These are phyloP conservation scores for Geosmithia morbida DNA, from an alignment of 2,329 filamentous ascomycete species.

Conservation along the genomic window DNA sequence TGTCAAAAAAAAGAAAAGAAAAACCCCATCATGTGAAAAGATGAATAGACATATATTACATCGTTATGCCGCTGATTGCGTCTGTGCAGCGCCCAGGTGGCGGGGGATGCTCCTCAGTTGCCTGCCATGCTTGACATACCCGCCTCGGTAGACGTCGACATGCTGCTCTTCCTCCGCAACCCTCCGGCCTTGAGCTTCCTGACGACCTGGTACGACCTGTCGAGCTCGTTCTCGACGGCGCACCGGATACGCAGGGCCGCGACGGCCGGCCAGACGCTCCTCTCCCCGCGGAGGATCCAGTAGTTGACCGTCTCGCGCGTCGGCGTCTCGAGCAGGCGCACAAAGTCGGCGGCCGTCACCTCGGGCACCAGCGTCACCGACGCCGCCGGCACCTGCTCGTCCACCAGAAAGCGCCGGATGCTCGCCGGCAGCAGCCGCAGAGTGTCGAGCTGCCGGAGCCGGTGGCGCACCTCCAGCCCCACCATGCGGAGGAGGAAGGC, in stretches of 20 bases:
- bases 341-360: conserved; percentile 57
- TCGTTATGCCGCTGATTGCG: too few relatives aligned
- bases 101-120: too few relatives aligned
- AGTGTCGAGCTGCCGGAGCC: conserved; percentile 67
- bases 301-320: conserved; percentile 62
- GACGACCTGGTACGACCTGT: conserved; percentile 70
- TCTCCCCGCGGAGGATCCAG: conserved; percentile 75
- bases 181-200: conserved; percentile 44
- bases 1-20: too few relatives aligned
- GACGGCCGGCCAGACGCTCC: conserved; percentile 82
- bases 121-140: not conserved
- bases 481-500: conserved; percentile 52
- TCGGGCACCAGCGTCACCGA: conserved; percentile 74
- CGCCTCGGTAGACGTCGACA: conserved; percentile 8
- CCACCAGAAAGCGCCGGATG: conserved; percentile 64
- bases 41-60: too few relatives aligned
- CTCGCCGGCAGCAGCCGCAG: conserved; percentile 56
- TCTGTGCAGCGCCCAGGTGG: too few relatives aligned
- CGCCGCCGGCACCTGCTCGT: conserved; percentile 67
- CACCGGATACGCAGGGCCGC: conserved; percentile 70
- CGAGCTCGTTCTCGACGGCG: conserved; percentile 76
- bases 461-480: conserved; percentile 64
- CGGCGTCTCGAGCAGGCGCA: conserved; percentile 69
- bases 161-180: conserved; percentile 29
- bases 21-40: too few relatives aligned